These are phyloP conservation scores for Chrysochromulina tobinii DNA, from an alignment of 78 protist genomes.

Conservation along the genomic window DNA sequence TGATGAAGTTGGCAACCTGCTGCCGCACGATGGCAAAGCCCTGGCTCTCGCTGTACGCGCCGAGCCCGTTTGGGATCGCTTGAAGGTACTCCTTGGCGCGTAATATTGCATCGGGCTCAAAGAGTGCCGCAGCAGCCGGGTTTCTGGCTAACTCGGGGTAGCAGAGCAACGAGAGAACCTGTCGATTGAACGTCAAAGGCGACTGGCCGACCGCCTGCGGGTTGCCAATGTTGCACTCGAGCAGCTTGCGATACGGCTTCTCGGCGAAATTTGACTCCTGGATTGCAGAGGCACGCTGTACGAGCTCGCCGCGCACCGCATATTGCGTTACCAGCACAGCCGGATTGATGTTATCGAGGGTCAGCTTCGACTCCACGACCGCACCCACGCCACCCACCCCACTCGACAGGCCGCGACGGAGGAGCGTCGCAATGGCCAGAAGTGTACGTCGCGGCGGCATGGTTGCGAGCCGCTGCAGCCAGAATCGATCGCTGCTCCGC, in stretches of 20 bases:
- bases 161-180: constrained; percentile 64
- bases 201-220: constrained; percentile 94
- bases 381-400: too few relatives aligned
- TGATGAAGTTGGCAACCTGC: constrained; percentile 86
- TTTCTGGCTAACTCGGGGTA: neutral
- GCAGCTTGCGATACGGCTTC: neutral
- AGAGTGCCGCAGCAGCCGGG: constrained; percentile 28
- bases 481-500: too few relatives aligned
- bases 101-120: constrained; percentile 79
- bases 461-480: too few relatives aligned
- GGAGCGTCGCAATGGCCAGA: too few relatives aligned
- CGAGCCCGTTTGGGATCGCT: constrained; percentile 42
- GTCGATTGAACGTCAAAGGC: constrained; percentile 94
- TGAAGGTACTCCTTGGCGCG: constrained; percentile 57
- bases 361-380: neutral
- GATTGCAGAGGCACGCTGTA: constrained; percentile 51
- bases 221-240: constrained; percentile 99
- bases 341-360: constrained; percentile 7
- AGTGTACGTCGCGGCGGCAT: too few relatives aligned
- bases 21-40: constrained; percentile 81
- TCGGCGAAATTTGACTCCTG: neutral
- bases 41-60: constrained; percentile 92
- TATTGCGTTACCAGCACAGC: constrained; percentile 50
- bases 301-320: constrained; percentile 81
- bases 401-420: too few relatives aligned